phyloP scores from a whole-genome alignment of 192 early-diverging fungal species.

The Backusella liffmaniae region DNA sequence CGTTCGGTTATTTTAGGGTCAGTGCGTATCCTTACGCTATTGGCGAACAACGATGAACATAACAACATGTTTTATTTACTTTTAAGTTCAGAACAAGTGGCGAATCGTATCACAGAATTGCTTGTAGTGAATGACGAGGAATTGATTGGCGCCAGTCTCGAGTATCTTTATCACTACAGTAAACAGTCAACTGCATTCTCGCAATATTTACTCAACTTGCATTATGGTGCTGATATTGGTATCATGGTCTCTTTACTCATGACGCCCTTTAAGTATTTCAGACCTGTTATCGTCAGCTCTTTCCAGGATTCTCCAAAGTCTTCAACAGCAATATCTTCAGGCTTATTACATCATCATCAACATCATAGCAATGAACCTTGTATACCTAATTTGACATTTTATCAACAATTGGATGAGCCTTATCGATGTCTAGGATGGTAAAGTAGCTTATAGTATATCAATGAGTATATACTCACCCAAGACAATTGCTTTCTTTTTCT shows the following conservation, averaged over 20 bases:
- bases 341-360: not conserved
- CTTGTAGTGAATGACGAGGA: slow-evolving; percentile 68
- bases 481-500: not conserved
- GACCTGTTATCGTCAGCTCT: not conserved
- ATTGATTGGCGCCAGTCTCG: slow-evolving; percentile 59
- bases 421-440: slow-evolving; percentile 60
- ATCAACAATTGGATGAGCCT: slow-evolving; percentile 51
- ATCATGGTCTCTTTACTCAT: slow-evolving; percentile 46
- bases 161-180: slow-evolving; percentile 70
- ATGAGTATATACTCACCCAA: not conserved
- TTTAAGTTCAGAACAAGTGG: slow-evolving; percentile 47
- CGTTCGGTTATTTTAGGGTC: slow-evolving; percentile 57
- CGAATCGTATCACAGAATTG: slow-evolving; percentile 58
- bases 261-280: slow-evolving; percentile 27
- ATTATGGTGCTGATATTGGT: slow-evolving; percentile 51
- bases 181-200: slow-evolving; percentile 44
- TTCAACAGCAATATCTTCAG: not conserved
- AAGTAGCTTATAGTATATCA: not conserved
- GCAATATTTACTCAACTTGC: slow-evolving; percentile 39
- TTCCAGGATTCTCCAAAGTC: not conserved
- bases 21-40: slow-evolving; percentile 54
- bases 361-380: slow-evolving; percentile 12
- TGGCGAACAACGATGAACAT: slow-evolving; percentile 46
- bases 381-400: slow-evolving; percentile 29
- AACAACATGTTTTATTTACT: slow-evolving; percentile 52